phyloP scores from a whole-genome alignment of 108 stramenopile species.

The Fistulifera solaris region DNA sequence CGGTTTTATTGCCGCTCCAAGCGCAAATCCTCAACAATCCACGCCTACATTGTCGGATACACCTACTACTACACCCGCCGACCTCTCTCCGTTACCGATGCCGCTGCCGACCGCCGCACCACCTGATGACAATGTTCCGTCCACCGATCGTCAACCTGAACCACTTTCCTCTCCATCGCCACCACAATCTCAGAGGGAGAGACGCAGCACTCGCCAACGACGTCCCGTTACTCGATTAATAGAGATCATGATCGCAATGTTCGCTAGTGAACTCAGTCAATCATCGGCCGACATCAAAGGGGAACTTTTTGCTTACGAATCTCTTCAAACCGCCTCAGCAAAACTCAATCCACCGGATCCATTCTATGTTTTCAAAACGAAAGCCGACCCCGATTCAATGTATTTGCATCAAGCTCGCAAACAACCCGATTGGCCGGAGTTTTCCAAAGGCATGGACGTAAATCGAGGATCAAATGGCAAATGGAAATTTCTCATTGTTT shows the following conservation, averaged over 20 bases:
- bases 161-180: too few relatives aligned
- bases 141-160: too few relatives aligned
- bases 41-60: too few relatives aligned
- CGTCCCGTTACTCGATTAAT: background rate
- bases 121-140: too few relatives aligned
- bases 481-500: constrained; percentile 9
- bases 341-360: constrained; percentile 3
- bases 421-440: constrained; percentile 17
- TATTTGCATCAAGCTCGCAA: constrained; percentile 26
- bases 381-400: constrained; percentile 26
- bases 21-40: too few relatives aligned
- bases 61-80: too few relatives aligned
- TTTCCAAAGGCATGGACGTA: constrained; percentile 18
- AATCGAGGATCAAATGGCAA: constrained; percentile 7
- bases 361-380: constrained; percentile 4
- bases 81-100: too few relatives aligned
- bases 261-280: background rate
- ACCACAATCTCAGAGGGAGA: too few relatives aligned
- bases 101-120: too few relatives aligned
- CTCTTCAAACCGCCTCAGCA: constrained; percentile 2
- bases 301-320: constrained; percentile 7
- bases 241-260: constrained; percentile 3
- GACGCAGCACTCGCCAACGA: too few relatives aligned
- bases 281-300: background rate
- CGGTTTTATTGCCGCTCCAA: background rate